Conservation (phyloP, 805 yeast species). For the Peterozyma xylosa region DNA sequence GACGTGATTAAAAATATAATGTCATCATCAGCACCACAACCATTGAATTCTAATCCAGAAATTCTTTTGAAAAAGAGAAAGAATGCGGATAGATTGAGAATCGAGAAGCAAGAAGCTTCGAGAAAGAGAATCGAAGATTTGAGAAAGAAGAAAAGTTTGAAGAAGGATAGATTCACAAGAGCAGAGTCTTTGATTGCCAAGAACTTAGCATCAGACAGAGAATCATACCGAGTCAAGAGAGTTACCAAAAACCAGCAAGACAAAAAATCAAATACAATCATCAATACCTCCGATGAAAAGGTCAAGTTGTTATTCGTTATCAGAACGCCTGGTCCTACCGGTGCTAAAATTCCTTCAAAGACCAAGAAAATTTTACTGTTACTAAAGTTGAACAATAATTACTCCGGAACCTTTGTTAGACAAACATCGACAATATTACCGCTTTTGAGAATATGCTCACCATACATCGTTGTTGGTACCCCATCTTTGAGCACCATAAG, state of each 20-base stretch:
- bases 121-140: constrained; percentile 39
- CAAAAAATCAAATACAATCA: constrained; percentile 22
- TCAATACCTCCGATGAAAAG: constrained; percentile 25
- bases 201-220: constrained; percentile 58
- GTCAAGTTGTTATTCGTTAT: constrained; percentile 56
- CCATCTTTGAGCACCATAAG: constrained; percentile 73
- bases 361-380: constrained; percentile 52
- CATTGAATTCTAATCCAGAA: constrained; percentile 64
- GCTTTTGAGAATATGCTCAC: constrained; percentile 59
- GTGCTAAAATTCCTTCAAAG: constrained; percentile 59
- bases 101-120: constrained; percentile 66
- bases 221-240: constrained; percentile 58
- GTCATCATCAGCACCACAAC: constrained; percentile 1
- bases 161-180: constrained; percentile 53
- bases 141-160: constrained; percentile 32
- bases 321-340: constrained; percentile 58
- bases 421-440: constrained; percentile 52
- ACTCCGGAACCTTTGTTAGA: constrained; percentile 70
- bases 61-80: constrained; percentile 72
- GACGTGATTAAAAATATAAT: neutral
- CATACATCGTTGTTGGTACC: constrained; percentile 65
- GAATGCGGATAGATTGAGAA: constrained; percentile 63
- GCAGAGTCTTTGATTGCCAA: constrained; percentile 69
- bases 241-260: constrained; percentile 44
- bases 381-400: constrained; percentile 49